Conservation (phyloP, 768 basidiomycete genomes). For the Phlebiopsis gigantea region DNA sequence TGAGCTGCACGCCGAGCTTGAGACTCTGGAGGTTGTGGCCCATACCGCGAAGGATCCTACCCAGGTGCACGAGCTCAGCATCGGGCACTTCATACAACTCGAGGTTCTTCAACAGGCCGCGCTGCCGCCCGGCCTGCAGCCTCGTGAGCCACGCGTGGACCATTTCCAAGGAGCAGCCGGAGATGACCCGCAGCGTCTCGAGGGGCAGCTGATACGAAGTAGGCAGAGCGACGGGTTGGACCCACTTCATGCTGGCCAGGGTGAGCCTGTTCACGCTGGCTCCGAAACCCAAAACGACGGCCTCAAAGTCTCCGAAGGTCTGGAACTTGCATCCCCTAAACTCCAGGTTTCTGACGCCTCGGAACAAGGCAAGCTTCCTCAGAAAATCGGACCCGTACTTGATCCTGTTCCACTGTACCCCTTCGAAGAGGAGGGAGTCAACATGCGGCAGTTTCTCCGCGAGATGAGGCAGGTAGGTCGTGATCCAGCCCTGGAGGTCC, state of each 20-base stretch:
- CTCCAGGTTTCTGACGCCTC: not conserved
- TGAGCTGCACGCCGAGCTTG: not conserved
- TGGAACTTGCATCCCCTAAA: not conserved
- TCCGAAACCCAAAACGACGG: not conserved
- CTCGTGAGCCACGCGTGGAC: not conserved
- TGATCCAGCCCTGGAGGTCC: not conserved
- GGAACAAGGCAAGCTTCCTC: not conserved
- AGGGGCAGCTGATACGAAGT: not conserved
- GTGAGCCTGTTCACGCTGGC: not conserved
- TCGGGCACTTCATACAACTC: not conserved
- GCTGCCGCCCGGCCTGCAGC: not conserved
- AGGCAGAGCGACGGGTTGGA: not conserved
- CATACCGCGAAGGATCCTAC: not conserved
- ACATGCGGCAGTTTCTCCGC: not conserved
- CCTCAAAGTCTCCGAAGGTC: constrained; percentile 1
- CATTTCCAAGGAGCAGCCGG: not conserved
- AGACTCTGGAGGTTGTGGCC: not conserved
- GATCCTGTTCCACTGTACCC: not conserved
- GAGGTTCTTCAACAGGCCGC: not conserved
- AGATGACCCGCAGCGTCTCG: not conserved
- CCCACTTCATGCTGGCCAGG: not conserved
- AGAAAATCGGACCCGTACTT: not conserved
- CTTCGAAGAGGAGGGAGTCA: not conserved
- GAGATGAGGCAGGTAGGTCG: not conserved
- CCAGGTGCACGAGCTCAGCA: not conserved